Evolutionary conservation across 495 filamentous ascomycete genomes (phyloP), one percentile per base, ranked within the genome.

Genomic region (Aspergillus panamensis): DNA sequence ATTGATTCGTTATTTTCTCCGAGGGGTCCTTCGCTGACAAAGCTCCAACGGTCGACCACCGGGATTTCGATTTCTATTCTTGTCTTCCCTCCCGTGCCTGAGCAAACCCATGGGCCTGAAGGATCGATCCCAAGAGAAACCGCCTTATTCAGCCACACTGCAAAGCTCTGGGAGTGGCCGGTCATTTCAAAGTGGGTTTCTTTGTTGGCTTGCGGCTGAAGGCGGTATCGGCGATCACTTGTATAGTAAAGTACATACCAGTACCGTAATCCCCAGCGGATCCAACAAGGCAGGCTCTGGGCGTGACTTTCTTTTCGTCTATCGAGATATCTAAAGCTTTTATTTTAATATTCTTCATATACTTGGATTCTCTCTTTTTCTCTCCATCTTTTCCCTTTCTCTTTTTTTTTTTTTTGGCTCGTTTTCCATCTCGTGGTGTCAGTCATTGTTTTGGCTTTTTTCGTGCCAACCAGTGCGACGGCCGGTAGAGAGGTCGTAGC

Each of bases 401-500:
- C 19, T 19, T 45, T 17, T 20, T 45, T 45, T 45, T 9, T 12
- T 49, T 31, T 49, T 14, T 31, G 4, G n/a, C 17, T 54, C 44
- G 19, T 29, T 48, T 48, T 13, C 21, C 25, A 25, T 31, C 25
- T 21, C 53, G 39, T 9, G 3, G n/a, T n/a, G n/a, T n/a, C 25
- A 37, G 19, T 12, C 42, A 25, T 25, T 25, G 25, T 25, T 25
- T 25, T 33, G 6, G 30, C 35, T 51, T 74, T 73, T 94, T 96
- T 58, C 88, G 84, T 37, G 90, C 93, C 43, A 96, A 73, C 94
- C 94, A 98, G 51, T 85, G 80, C 51, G 86, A 87, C 20, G 88
- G 87, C 49, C 71, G 74, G 69, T 96, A 98, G 50, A 82, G 76
- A 53, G 87, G 91, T 68, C 88, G 86, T 61, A 95, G 74, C 90